Base-by-base conservation (phyloP, 805 yeast genomes). In the Ogataea glucozyma region DNA sequence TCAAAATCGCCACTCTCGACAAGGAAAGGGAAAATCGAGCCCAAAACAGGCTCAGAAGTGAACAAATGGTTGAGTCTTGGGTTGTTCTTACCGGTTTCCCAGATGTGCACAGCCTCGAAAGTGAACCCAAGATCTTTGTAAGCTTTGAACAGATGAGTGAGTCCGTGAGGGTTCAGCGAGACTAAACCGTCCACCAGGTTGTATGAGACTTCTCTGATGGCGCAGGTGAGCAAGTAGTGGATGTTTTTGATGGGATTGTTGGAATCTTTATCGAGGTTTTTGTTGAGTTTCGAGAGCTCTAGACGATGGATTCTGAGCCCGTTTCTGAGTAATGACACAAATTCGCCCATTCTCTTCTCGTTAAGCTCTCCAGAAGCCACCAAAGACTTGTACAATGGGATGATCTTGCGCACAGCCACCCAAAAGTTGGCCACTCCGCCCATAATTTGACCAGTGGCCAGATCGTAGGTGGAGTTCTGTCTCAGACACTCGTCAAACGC, bases 1-100 rank as follows among this genome's bases (percentile, higher is more conserved):
- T 70, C 57, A 47, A 75, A 75, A 41, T 83, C 75, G 39, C 85
- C 82, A 39, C 75, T 71, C 43, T 78, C 79, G 52, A 72, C 79
- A 40, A 87, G 73, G 14, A 83, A 71, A 17, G 88, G 89, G 58
- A 85, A 71, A 21, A 85, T 73, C 8, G 79, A 76, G 34, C 88
- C 84, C 54, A 85, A 78, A 20, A 83, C 83, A 48, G 78, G 75
- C 56, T 84, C 85, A 31, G 75, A 72, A 44, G 84, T 70, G 62
- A 79, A 84, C 14, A 75, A 60, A 27, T 57, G 46, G 52, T 78
- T 65, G 35, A 66, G 60, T 4, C 57, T 49, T 3, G 67, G 63
- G 46, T 66, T 70, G 52, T 72, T 71, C 49, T 76, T 78, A 22
- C 83, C 83, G 14, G 73, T 64, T 53, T 82, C 85, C 93, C 93